Evolutionary conservation across 176 grass and related monocot species (phyloP), one percentile per base, ranked within the genome.

Genomic region (Lolium perenne): DNA sequence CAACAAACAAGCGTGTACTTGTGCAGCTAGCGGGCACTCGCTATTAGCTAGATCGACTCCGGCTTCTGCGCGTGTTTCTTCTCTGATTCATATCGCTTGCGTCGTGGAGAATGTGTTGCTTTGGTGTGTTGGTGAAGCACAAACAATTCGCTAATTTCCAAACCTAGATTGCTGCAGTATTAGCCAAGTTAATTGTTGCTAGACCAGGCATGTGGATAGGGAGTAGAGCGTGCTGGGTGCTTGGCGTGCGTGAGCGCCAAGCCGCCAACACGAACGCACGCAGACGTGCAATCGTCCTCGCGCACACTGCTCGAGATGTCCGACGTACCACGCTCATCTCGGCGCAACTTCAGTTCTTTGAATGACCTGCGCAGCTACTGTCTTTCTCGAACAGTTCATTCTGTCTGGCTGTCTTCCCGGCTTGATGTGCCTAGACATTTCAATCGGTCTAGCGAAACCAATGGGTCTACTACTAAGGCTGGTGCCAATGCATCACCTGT

Each of bases 91-190:
- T 38, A 55, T 87, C 22, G 84, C 80, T 90, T 87, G 80, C 51
- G 69, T 59, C 43, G 41, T 11, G 9, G 89, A 85, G 69, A 84
- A 76, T 73, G 85, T 84, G 81, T 91, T 91, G 89, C 89, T 87
- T 91, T 14, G 69, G 89, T 84, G 89, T 87, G 89, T 91, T 76
- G 85, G 69, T 84, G 89, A 87, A 87, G 89, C 81, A 43, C 41
- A 13, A 23, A 70, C 60, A 17, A 45, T 67, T 66, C 49, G 59
- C 76, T 87, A 77, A 35, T 84, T 20, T 87, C 85, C 67, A 80
- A 60, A 87, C 14, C 35, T 5, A 55, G 1, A 8, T 5, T 43
- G 41, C 41, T 32, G 13, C 17, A 84, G 62, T 13, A 49, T 20
- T 78, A 71, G 49, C 47, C 1, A 51, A 45, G 48, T 18, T 55